phyloP scores from a whole-genome alignment of 164 flowering plant species.

The Echeveria elegans region DNA sequence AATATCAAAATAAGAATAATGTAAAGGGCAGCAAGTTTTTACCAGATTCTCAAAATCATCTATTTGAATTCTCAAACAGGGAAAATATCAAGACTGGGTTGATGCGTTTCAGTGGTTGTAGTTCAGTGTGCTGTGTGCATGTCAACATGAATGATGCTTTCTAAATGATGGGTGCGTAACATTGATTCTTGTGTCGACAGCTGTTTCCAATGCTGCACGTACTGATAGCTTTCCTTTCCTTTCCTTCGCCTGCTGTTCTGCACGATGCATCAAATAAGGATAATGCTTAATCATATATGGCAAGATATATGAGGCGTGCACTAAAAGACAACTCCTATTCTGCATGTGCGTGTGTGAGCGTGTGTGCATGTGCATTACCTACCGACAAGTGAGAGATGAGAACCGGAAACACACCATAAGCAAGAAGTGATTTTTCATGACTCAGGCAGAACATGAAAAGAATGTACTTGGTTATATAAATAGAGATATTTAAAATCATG shows the following conservation, averaged over 20 bases:
- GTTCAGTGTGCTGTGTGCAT: slow-evolving; percentile 18
- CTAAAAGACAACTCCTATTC: neutral
- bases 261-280: neutral
- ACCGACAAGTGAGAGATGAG: neutral
- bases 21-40: slow-evolving; percentile 14
- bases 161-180: slow-evolving; percentile 5
- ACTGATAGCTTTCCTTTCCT: neutral
- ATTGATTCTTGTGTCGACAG: neutral
- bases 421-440: no score
- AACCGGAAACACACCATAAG: no score
- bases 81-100: no score
- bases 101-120: slow-evolving; percentile 28
- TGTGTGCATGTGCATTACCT: neutral
- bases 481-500: neutral
- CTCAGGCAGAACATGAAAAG: no score
- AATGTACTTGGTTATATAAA: no score
- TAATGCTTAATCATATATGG: slow-evolving; percentile 1
- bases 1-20: slow-evolving; percentile 12
- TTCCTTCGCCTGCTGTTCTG: neutral
- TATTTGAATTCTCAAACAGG: no score
- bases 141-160: slow-evolving; percentile 29
- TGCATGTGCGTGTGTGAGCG: no score
- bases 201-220: neutral
- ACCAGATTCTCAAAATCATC: slow-evolving; percentile 25
- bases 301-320: neutral